Conservation (phyloP, 306 rosid species). For the Cucurbita pepo region DNA sequence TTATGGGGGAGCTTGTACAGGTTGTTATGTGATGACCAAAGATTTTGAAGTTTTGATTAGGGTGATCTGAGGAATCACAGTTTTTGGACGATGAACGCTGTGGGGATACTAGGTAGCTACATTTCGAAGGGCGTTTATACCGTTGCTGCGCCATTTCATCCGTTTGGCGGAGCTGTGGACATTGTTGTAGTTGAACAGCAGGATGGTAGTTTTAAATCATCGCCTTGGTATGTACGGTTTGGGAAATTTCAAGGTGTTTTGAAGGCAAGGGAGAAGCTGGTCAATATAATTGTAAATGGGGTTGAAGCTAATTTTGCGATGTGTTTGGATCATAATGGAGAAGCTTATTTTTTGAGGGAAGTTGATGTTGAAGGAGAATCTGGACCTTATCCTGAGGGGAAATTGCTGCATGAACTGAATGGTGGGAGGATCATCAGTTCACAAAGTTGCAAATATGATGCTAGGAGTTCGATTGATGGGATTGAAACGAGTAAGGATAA, state of each 20-base stretch:
- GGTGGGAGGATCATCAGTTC: conserved; percentile 17
- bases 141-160: conserved; percentile 74
- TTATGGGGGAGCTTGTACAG: not conserved
- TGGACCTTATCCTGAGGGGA: conserved; percentile 16
- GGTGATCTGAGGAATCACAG: conserved; percentile 5
- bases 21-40: not conserved
- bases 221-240: conserved; percentile 82
- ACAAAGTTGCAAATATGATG: conserved; percentile 22
- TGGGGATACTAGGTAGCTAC: conserved; percentile 59
- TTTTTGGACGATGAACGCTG: conserved; percentile 57
- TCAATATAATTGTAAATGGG: conserved; percentile 55
- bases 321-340: conserved; percentile 68
- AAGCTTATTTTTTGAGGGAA: conserved; percentile 66
- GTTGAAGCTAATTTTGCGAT: conserved; percentile 49
- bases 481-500: conserved; percentile 14
- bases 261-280: conserved; percentile 56
- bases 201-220: conserved; percentile 78
- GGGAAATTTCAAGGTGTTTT: conserved; percentile 93
- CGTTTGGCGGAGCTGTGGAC: conserved; percentile 95
- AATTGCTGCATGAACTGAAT: conserved; percentile 9
- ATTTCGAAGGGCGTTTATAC: conserved; percentile 61
- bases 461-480: conserved; percentile 10
- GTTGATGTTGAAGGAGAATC: conserved; percentile 35
- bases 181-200: conserved; percentile 70
- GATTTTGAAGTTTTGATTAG: conserved; percentile 2